A percentile compares a stretch with the other conserved stretches of the same genome.
Conservation (phyloP, 257 asterid species). For the Ehretia macrophylla region DNA sequence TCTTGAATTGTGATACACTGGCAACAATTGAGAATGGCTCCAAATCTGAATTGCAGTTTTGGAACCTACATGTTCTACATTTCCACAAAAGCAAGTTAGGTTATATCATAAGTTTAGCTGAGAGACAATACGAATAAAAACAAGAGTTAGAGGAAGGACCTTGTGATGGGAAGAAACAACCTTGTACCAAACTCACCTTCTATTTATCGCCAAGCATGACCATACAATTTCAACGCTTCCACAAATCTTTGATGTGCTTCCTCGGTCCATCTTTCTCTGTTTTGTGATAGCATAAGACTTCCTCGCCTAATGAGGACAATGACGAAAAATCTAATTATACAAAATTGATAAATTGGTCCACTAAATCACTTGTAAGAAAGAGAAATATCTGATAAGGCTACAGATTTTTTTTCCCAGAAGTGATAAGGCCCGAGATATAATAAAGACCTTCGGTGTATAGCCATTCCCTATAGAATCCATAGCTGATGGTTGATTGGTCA, state of each 20-base stretch:
- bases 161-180: conserved; percentile 18
- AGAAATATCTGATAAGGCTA: conserved; percentile 3
- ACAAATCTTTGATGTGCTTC: conserved; percentile 78
- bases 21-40: conserved; percentile 96
- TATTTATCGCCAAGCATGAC: conserved; percentile 89
- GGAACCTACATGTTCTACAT: conserved; percentile 72
- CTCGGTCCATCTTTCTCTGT: conserved; percentile 80
- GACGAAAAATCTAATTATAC: conserved; percentile 25
- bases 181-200: conserved; percentile 58
- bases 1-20: too few species aligned
- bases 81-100: conserved; percentile 3
- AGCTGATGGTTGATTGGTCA: conserved; percentile 24
- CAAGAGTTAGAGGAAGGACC: conserved; percentile 7
- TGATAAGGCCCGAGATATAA: too few species aligned
- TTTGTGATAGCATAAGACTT: conserved; percentile 82
- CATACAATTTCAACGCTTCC: conserved; percentile 75
- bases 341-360: conserved; percentile 5
- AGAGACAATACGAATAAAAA: background rate
- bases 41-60: conserved; percentile 89
- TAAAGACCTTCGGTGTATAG: conserved; percentile 56
- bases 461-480: conserved; percentile 26
- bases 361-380: conserved; percentile 3
- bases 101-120: too few species aligned
- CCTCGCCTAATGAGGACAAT: conserved; percentile 47
- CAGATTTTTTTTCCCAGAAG: too few species aligned